Percentiles rank a stretch among this genome's conserved stretches.
Conservation (phyloP, 257 asterid species). For the Cruciata laevipes region DNA sequence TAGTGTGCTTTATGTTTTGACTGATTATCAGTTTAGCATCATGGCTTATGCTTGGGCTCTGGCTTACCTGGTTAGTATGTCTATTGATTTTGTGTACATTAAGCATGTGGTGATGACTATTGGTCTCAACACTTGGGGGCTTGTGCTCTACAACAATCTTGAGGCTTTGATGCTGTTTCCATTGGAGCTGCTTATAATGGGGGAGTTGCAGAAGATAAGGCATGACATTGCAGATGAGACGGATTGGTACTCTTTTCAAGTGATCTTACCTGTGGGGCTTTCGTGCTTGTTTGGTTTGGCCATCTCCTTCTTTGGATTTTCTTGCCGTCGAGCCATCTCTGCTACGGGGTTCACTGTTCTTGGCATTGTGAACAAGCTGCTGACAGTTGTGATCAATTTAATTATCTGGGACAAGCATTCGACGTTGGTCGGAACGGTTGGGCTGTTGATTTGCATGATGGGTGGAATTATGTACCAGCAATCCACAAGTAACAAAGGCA, state of each 20-base stretch:
- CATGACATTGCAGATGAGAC: conserved; percentile 65
- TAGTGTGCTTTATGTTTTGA: conserved; percentile 68
- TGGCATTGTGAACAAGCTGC: conserved; percentile 82
- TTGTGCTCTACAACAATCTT: conserved; percentile 84
- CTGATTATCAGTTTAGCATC: conserved; percentile 83
- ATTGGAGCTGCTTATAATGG: conserved; percentile 84
- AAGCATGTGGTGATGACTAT: conserved; percentile 96
- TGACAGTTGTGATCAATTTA: conserved; percentile 87
- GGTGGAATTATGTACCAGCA: conserved; percentile 90
- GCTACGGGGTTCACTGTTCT: conserved; percentile 97
- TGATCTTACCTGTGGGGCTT: conserved; percentile 73
- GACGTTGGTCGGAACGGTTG: conserved; percentile 70
- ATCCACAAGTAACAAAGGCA: conserved; percentile 54
- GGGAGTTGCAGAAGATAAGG: conserved; percentile 80
- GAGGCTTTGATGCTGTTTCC: conserved; percentile 93
- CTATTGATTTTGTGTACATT: conserved; percentile 86
- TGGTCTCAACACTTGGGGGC: conserved; percentile 93
- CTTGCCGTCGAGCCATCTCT: conserved; percentile 86
- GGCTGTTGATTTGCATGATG: conserved; percentile 82
- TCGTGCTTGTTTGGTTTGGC: conserved; percentile 90
- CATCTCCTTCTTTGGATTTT: conserved; percentile 88
- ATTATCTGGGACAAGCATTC: conserved; percentile 93
- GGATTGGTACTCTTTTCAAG: conserved; percentile 66
- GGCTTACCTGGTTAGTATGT: conserved; percentile 87
- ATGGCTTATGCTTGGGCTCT: conserved; percentile 89